phyloP scores from a whole-genome alignment of 108 stramenopile species.

The Skeletonema costatum region DNA sequence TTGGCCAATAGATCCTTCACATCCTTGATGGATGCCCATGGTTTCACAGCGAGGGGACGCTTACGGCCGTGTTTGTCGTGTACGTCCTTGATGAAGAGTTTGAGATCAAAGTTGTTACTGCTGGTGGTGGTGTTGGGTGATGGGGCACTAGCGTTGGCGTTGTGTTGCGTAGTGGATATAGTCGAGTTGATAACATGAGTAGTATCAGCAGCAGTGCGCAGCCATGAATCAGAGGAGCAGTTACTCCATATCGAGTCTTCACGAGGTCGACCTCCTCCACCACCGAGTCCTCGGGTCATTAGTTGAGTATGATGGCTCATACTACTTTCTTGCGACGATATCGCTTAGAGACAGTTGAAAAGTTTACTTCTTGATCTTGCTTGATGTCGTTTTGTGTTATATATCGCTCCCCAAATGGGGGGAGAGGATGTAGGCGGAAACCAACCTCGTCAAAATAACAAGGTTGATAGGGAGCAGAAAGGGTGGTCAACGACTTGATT shows the following conservation, averaged over 20 bases:
- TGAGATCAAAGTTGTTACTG: slow-evolving; percentile 50
- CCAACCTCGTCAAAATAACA: neutral
- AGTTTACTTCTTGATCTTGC: no score
- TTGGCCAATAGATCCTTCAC: slow-evolving; percentile 76
- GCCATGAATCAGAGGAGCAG: neutral
- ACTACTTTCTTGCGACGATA: neutral
- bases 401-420: neutral
- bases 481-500: neutral
- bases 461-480: neutral
- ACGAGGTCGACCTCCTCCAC: neutral
- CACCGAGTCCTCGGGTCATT: neutral
- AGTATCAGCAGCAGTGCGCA: neutral
- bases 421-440: neutral
- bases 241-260: neutral
- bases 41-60: slow-evolving; percentile 68
- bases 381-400: neutral
- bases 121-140: neutral
- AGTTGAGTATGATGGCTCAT: slow-evolving; percentile 4
- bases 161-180: neutral
- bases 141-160: neutral
- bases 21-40: slow-evolving; percentile 88
- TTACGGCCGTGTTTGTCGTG: slow-evolving; percentile 68
- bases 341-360: neutral
- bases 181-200: neutral
- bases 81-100: slow-evolving; percentile 83